A percentile compares a stretch with the other conserved stretches of the same genome.
phyloP scores from a whole-genome alignment of 2,329 filamentous ascomycete genomes.

The Sclerotiophoma versabilis region DNA sequence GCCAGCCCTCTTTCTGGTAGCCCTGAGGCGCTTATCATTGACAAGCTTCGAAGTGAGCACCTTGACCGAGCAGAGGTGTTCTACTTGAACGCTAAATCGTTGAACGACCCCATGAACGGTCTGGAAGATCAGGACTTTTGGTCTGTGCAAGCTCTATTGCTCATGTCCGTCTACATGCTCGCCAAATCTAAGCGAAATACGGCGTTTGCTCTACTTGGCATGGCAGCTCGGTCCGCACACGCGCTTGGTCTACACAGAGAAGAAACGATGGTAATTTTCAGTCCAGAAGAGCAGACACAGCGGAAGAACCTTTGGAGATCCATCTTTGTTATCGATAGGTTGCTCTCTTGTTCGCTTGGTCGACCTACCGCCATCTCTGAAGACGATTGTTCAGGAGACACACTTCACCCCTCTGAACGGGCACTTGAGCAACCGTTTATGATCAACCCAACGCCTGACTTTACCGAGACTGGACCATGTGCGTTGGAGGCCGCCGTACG shows the following conservation, averaged over 20 bases:
- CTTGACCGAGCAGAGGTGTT: constrained; percentile 67
- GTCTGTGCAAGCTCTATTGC: constrained; percentile 67
- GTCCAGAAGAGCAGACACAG: constrained; percentile 53
- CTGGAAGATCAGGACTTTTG: constrained; percentile 70
- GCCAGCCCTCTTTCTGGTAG: constrained; percentile 61
- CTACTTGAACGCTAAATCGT: constrained; percentile 65
- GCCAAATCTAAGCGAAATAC: constrained; percentile 68
- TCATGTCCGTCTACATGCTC: constrained; percentile 71
- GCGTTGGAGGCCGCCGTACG: constrained; percentile 64
- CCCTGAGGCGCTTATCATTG: constrained; percentile 59
- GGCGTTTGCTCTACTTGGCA: constrained; percentile 68
- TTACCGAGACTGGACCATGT: constrained; percentile 46
- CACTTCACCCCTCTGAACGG: constrained; percentile 43
- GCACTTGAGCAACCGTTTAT: constrained; percentile 29
- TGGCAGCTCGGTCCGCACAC: constrained; percentile 68
- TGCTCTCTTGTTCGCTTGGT: constrained; percentile 68
- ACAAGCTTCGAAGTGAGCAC: constrained; percentile 58
- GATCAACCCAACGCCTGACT: constrained; percentile 24
- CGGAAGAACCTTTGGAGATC: constrained; percentile 69
- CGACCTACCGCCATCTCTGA: constrained; percentile 68
- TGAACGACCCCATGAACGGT: constrained; percentile 57
- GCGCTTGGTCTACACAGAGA: constrained; percentile 68
- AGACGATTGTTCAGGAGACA: constrained; percentile 65
- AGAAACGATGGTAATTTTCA: constrained; percentile 65
- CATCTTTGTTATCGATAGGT: constrained; percentile 69